Evolutionary conservation across 2,329 filamentous ascomycete species (phyloP).

Genomic region (Rhynchosporium agropyri): DNA sequence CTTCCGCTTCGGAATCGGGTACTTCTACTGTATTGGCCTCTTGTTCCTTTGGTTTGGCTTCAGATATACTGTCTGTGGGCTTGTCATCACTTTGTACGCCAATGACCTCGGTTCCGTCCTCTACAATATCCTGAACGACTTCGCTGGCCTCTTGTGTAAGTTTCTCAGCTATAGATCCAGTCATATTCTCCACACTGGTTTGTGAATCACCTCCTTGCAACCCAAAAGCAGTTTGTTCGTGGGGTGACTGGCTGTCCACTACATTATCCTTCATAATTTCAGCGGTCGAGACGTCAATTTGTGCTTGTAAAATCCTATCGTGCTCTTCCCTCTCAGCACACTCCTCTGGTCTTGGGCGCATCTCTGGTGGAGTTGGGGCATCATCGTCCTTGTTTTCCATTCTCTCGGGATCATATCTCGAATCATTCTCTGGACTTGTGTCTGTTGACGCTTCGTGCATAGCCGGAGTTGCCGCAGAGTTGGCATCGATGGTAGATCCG

Average conservation of each 20-base stretch:
- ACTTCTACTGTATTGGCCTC: slow-evolving; percentile 30
- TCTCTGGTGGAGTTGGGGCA: slow-evolving; percentile 43
- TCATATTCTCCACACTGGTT: neutral
- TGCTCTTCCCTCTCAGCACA: slow-evolving; percentile 45
- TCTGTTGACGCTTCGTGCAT: slow-evolving; percentile 70
- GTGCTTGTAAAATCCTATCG: slow-evolving; percentile 35
- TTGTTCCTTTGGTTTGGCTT: slow-evolving; percentile 19
- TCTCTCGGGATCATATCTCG: slow-evolving; percentile 55
- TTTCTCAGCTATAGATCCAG: slow-evolving; percentile 11
- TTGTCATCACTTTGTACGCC: slow-evolving; percentile 30
- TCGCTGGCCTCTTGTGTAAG: slow-evolving; percentile 34
- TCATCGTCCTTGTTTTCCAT: slow-evolving; percentile 51
- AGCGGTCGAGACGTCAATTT: slow-evolving; percentile 42
- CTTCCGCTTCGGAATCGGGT: slow-evolving; percentile 36
- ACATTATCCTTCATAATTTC: slow-evolving; percentile 47
- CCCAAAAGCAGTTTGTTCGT: neutral
- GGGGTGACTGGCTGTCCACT: slow-evolving; percentile 51
- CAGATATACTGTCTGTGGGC: neutral
- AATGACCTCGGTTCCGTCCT: slow-evolving; percentile 37
- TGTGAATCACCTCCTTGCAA: slow-evolving; percentile 11
- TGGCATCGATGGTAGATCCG: slow-evolving; percentile 67
- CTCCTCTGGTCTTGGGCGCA: slow-evolving; percentile 33
- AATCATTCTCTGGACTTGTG: slow-evolving; percentile 73
- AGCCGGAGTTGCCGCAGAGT: slow-evolving; percentile 73
- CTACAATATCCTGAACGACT: slow-evolving; percentile 35